A percentile compares a stretch with the other conserved stretches of the same genome.
Conservation (phyloP, 2,329 filamentous ascomycete species). For the Aspergillus latus region DNA sequence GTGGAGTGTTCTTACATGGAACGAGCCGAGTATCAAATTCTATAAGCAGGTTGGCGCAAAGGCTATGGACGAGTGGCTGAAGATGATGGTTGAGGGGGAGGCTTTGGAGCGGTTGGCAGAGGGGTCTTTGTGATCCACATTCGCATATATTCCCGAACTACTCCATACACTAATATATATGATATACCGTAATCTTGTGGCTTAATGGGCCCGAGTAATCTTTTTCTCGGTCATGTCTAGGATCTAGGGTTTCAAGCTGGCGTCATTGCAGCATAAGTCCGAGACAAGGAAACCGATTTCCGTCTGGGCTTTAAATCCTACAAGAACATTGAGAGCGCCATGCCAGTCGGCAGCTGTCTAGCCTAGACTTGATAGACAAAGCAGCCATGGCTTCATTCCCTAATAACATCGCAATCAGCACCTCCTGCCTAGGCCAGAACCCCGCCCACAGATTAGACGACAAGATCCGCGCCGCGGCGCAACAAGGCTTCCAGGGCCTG, state of each 20-base stretch:
- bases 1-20: slow-evolving; percentile 92
- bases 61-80: slow-evolving; percentile 50
- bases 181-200: not conserved
- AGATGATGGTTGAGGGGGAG: slow-evolving; percentile 52
- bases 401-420: slow-evolving; percentile 33
- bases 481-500: slow-evolving; percentile 30
- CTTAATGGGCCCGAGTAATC: not conserved
- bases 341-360: not conserved
- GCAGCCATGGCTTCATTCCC: not conserved
- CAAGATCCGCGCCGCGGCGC: slow-evolving; percentile 30
- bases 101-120: slow-evolving; percentile 44
- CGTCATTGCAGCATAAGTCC: not conserved
- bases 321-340: not conserved
- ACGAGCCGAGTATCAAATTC: slow-evolving; percentile 83
- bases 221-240: not conserved
- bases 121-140: slow-evolving; percentile 3
- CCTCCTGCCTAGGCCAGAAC: slow-evolving; percentile 32
- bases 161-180: not conserved
- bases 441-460: slow-evolving; percentile 30
- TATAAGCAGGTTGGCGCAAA: slow-evolving; percentile 58
- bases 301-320: not conserved
- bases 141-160: not conserved
- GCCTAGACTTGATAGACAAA: not conserved
- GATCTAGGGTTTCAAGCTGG: not conserved
- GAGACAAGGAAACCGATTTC: slow-evolving; percentile 8